These are phyloP conservation scores for Globisporangium acanthophoron DNA, from an alignment of 352 stramenopile genomes.

Conservation along the genomic window DNA sequence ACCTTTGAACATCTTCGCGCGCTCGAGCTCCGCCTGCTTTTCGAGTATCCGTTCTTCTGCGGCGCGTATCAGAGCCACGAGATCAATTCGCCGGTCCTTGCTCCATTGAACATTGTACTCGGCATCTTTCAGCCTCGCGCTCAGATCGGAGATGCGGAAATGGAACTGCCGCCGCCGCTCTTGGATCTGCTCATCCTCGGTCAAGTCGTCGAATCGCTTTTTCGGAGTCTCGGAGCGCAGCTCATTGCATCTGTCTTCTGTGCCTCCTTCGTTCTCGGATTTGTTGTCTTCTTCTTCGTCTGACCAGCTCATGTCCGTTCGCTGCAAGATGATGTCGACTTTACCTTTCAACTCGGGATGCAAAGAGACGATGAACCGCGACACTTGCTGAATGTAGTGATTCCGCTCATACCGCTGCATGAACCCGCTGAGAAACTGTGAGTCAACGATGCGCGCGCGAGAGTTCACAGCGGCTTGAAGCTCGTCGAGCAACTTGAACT, in stretches of 20 bases:
- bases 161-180: slow-evolving; percentile 71
- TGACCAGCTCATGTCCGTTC: slow-evolving; percentile 4
- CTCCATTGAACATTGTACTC: slow-evolving; percentile 82
- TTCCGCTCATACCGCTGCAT: slow-evolving; percentile 73
- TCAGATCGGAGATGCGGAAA: slow-evolving; percentile 63
- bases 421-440: slow-evolving; percentile 73
- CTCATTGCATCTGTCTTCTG: slow-evolving; percentile 4
- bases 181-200: slow-evolving; percentile 35
- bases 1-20: slow-evolving; percentile 56
- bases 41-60: slow-evolving; percentile 64
- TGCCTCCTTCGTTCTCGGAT: slow-evolving; percentile 7
- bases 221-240: background rate
- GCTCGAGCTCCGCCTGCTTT: slow-evolving; percentile 76
- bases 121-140: slow-evolving; percentile 40
- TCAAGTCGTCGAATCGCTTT: slow-evolving; percentile 46
- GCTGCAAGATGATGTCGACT: slow-evolving; percentile 42
- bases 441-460: slow-evolving; percentile 59
- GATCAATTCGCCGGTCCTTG: slow-evolving; percentile 54
- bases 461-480: slow-evolving; percentile 76
- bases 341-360: slow-evolving; percentile 45
- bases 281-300: background rate
- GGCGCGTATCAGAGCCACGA: slow-evolving; percentile 62
- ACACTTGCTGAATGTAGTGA: slow-evolving; percentile 66
- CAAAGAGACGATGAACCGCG: slow-evolving; percentile 49
- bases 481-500: slow-evolving; percentile 69